Evolutionary conservation across 805 yeast species (phyloP).

Genomic region (Jamesozyma rosinii): DNA sequence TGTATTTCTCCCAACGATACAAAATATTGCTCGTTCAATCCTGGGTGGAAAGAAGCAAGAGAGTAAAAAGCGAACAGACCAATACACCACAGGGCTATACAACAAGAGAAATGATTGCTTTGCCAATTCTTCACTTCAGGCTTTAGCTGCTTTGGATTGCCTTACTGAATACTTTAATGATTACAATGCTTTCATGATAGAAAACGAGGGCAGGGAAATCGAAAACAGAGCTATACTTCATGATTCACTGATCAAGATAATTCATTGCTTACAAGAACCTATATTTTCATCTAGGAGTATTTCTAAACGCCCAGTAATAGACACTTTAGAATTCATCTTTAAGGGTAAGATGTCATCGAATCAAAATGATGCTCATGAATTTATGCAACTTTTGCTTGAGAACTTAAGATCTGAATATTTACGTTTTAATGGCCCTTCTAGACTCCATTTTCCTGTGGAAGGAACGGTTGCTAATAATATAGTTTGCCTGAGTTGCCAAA

Average conservation of each 20-base stretch:
- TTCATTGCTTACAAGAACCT: conserved; percentile 55
- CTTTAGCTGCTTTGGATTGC: conserved; percentile 53
- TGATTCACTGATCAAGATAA: conserved; percentile 42
- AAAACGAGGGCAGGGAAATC: neutral
- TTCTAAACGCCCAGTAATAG: conserved; percentile 73
- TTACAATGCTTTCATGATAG: neutral
- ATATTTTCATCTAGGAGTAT: conserved; percentile 43
- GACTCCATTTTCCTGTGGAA: conserved; percentile 49
- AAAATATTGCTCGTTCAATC: neutral
- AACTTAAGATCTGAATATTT: conserved; percentile 61
- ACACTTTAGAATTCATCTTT: conserved; percentile 61
- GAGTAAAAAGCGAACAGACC: conserved; percentile 47
- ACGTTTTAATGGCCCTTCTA: conserved; percentile 25
- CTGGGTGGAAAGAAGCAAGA: neutral
- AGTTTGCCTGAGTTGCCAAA: conserved; percentile 59
- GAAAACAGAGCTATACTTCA: conserved; percentile 39
- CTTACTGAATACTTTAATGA: conserved; percentile 46
- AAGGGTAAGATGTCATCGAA: conserved; percentile 64
- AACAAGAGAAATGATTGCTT: conserved; percentile 85
- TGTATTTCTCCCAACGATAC: neutral
- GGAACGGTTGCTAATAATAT: conserved; percentile 61
- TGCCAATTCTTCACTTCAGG: conserved; percentile 84
- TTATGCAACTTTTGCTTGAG: conserved; percentile 72
- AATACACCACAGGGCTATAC: conserved; percentile 69
- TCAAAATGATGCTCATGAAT: conserved; percentile 94